Conservation (phyloP, 2,329 filamentous ascomycete genomes). For the Neonectria ditissima region DNA sequence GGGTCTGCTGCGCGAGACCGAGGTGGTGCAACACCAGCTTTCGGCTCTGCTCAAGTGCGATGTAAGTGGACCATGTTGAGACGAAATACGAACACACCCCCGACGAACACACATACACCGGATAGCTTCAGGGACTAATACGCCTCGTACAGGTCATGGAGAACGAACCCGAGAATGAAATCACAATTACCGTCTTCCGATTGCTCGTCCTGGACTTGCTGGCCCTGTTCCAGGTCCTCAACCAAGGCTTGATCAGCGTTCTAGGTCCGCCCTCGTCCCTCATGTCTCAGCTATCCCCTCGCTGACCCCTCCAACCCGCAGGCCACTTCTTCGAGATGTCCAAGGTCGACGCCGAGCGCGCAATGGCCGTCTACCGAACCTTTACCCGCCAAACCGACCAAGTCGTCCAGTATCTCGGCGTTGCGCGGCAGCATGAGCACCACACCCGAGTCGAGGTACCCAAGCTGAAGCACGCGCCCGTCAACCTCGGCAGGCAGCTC, state of each 20-base stretch:
- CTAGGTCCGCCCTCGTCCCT: conserved; percentile 71
- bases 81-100: background rate
- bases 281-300: conserved; percentile 24
- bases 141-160: conserved; percentile 76
- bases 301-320: conserved; percentile 52
- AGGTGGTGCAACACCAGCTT: conserved; percentile 89
- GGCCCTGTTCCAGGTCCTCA: conserved; percentile 92
- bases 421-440: conserved; percentile 90
- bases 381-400: conserved; percentile 94
- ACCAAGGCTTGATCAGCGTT: conserved; percentile 97
- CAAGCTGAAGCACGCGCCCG: conserved; percentile 96
- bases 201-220: conserved; percentile 91
- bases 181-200: conserved; percentile 92
- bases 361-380: conserved; percentile 89
- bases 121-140: conserved; percentile 19
- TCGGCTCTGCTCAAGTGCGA: conserved; percentile 89
- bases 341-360: conserved; percentile 89
- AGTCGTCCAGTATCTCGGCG: conserved; percentile 88
- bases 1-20: conserved; percentile 90
- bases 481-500: conserved; percentile 87
- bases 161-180: conserved; percentile 93
- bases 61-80: conserved; percentile 64
- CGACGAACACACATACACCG: background rate
- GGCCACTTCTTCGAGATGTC: conserved; percentile 99
- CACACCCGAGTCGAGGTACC: conserved; percentile 94